Base-by-base conservation (phyloP, 192 early-diverging fungal species). In the Hyaloraphidium curvatum region DNA sequence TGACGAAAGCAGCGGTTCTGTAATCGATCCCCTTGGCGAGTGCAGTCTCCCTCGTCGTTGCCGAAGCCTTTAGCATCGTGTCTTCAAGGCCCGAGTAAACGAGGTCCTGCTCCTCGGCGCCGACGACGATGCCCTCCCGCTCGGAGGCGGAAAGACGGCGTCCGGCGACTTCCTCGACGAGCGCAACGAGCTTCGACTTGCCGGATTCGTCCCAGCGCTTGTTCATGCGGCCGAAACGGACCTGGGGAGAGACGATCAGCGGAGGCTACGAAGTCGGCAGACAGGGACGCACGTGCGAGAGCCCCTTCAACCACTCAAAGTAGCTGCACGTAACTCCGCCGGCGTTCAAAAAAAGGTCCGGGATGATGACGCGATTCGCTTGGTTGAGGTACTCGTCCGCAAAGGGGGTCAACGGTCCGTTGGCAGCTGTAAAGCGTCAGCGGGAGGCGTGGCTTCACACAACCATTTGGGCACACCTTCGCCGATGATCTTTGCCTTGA, bases 41-140 rank as follows among this genome's bases (percentile, higher is more conserved):
- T 27, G 84, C 80, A 3, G 83, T 87, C 48, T 67, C 64, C 53
- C 74, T 69, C 2, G 84, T 85, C 67, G 83, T 83, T 27, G 69
- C 65, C 57, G 79, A 84, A 9, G 84, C 84, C 54, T 68, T 69
- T 40, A 83, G 79, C 83, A 87, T 85, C n/a, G 84, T 85, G 57
- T 87, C 84, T 43, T 87, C 84, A 16, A 87, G 63, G 30, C 84
- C 84, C 37, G 83, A 85, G 71, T 84, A 87, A 14, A 87, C 78
- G 3, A 87, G 71, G 66, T 87, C 84, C 22, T 76, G 74, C 64
- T 87, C 84, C 60, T 87, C 81, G 11, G 84, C 84, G 41, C 84
- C 84, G 54, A 83, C 79, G 48, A 85, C 76, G 33, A 85, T 68
- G 55, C 78, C 70, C 48, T 78, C 73, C n/a, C 81, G 74, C 58